Evolutionary conservation across 2,329 filamentous ascomycete species (phyloP).

Genomic region (Malbranchea cinnamomea): DNA sequence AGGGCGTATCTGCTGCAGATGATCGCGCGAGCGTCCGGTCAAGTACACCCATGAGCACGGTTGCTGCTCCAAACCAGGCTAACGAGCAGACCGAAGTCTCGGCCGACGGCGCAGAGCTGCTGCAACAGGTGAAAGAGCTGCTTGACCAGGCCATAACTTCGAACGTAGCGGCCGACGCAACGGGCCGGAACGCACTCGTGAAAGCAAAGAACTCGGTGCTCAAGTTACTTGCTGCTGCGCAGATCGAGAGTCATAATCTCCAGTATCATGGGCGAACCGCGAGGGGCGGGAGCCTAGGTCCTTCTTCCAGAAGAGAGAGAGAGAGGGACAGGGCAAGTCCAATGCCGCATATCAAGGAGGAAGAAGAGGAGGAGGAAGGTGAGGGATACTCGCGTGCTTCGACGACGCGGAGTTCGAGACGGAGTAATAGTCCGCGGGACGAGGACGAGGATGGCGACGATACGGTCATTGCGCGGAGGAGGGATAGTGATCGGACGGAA

Average conservation of each 20-base stretch:
- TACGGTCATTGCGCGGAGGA: constrained; percentile 7
- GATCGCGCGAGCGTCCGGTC: constrained; percentile 42
- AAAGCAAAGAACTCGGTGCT: constrained; percentile 31
- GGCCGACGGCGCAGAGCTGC: constrained; percentile 37
- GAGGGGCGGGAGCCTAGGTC: background rate
- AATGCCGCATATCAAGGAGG: constrained; percentile 7
- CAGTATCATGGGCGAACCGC: background rate
- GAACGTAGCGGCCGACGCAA: constrained; percentile 25
- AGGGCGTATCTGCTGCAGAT: constrained; percentile 47
- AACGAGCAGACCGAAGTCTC: constrained; percentile 33
- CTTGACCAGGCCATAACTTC: constrained; percentile 42
- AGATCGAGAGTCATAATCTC: background rate
- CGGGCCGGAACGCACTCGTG: constrained; percentile 30
- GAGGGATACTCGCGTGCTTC: background rate
- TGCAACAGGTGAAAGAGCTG: constrained; percentile 41
- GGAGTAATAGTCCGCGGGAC: constrained; percentile 1
- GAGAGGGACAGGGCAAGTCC: background rate
- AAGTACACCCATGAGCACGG: constrained; percentile 19
- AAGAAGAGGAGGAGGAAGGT: constrained; percentile 5
- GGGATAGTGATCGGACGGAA: constrained; percentile 3
- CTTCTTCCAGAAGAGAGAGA: constrained; percentile 1
- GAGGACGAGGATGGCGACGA: constrained; percentile 9
- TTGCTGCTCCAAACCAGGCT: constrained; percentile 24
- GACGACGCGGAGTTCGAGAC: background rate
- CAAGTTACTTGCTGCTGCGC: constrained; percentile 21